Conservation (phyloP, 495 filamentous ascomycete species). For the Penicillium egyptiacum region DNA sequence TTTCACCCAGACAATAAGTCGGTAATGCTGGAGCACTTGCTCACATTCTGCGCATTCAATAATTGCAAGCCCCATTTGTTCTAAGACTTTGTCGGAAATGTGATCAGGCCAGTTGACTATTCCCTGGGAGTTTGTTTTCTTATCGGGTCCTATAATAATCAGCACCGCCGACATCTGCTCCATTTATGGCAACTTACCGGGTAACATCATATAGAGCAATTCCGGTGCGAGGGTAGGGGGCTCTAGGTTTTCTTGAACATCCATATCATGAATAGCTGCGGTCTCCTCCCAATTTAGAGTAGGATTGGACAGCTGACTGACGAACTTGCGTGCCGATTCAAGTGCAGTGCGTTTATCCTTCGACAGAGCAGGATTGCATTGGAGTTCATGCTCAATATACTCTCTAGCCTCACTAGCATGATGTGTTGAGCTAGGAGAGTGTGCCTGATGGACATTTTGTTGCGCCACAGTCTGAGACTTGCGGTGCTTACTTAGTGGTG, state of each 20-base stretch:
- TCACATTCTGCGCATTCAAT: constrained; percentile 27
- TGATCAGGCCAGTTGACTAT: constrained; percentile 32
- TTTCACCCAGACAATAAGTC: constrained; percentile 28
- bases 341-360: constrained; percentile 27
- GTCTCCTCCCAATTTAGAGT: constrained; percentile 21
- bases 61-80: constrained; percentile 31
- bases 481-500: constrained; percentile 12
- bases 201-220: constrained; percentile 33
- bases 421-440: constrained; percentile 25
- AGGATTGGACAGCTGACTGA: constrained; percentile 25
- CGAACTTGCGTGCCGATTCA: constrained; percentile 27
- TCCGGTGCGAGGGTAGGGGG: constrained; percentile 30
- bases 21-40: constrained; percentile 24
- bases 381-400: constrained; percentile 31
- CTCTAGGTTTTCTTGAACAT: constrained; percentile 13
- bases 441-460: constrained; percentile 10
- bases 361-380: constrained; percentile 31
- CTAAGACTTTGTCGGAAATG: constrained; percentile 26
- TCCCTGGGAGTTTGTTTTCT: constrained; percentile 27
- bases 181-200: constrained; percentile 12
- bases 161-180: neutral
- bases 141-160: constrained; percentile 22
- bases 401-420: constrained; percentile 31
- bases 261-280: constrained; percentile 13
- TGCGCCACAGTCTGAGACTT: constrained; percentile 15